These are phyloP conservation scores for Epicoccum nigrum DNA, from an alignment of 2,329 filamentous ascomycete species.

Conservation along the genomic window DNA sequence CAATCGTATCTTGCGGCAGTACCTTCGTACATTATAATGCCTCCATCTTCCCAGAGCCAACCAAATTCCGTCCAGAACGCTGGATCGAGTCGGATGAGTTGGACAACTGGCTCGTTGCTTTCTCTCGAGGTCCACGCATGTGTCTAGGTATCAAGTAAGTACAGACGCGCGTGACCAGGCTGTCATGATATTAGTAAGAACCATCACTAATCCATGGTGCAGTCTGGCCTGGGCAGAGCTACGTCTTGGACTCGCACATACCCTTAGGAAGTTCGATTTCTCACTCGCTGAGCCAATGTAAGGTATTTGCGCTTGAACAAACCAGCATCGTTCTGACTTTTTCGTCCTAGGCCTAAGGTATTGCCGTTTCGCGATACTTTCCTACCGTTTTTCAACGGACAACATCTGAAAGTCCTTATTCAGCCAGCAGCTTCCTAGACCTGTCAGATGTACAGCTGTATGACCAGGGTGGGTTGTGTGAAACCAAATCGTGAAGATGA, in stretches of 20 bases:
- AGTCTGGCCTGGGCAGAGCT: constrained; percentile 46
- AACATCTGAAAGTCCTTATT: constrained; percentile 28
- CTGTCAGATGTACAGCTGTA: too few relatives aligned
- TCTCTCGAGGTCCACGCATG: constrained; percentile 46
- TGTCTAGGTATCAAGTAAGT: constrained; percentile 41
- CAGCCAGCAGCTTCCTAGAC: neutral
- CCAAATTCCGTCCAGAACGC: constrained; percentile 40
- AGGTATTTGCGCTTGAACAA: neutral
- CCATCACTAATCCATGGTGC: neutral
- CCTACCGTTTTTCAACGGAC: constrained; percentile 27
- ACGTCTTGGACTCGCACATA: constrained; percentile 37
- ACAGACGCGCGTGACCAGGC: neutral
- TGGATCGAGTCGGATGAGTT: constrained; percentile 37
- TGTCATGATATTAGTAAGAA: neutral
- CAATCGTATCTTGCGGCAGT: constrained; percentile 39
- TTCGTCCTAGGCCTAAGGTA: constrained; percentile 20
- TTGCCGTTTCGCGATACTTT: constrained; percentile 32
- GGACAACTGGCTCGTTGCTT: constrained; percentile 41
- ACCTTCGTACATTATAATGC: constrained; percentile 44
- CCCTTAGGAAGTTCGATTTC: constrained; percentile 42
- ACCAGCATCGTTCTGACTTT: neutral
- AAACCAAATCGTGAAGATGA: too few relatives aligned
- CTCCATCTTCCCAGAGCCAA: constrained; percentile 38
- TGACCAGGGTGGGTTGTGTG: too few relatives aligned
- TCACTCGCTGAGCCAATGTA: constrained; percentile 29